Evolutionary conservation across 148 eudicot genomes (phyloP).

Genomic region (Cornus kousa): DNA sequence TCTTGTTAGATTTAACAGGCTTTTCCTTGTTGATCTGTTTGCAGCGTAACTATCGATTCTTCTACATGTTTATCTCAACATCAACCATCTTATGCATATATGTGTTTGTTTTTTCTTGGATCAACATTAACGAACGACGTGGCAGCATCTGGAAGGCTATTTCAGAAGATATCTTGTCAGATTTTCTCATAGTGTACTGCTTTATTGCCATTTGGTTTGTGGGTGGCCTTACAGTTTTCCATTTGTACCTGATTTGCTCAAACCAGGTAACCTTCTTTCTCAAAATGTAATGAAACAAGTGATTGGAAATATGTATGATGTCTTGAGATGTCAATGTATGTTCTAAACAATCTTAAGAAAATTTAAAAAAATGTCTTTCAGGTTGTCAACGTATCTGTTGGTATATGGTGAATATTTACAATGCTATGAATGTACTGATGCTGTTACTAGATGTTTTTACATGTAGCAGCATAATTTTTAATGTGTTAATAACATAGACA

Average conservation of each 20-base stretch:
- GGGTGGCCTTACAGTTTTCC: constrained; percentile 81
- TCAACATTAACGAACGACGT: constrained; percentile 40
- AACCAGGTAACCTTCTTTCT: constrained; percentile 61
- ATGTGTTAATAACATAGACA: background rate
- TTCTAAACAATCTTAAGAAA: no score
- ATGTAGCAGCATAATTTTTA: background rate
- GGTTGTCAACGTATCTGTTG: background rate
- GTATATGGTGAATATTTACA: background rate
- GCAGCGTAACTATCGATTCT: constrained; percentile 92
- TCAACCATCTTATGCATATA: constrained; percentile 77
- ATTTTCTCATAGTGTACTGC: constrained; percentile 66
- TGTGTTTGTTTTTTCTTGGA: constrained; percentile 71
- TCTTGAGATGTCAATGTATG: background rate
- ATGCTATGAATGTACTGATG: constrained; percentile 1
- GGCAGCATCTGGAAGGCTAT: constrained; percentile 47
- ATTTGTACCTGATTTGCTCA: constrained; percentile 73
- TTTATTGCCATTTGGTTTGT: constrained; percentile 91
- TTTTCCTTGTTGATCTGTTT: constrained; percentile 25
- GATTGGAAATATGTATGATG: background rate
- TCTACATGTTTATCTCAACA: constrained; percentile 73
- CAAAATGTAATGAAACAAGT: constrained; percentile 3
- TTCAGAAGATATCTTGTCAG: constrained; percentile 63
- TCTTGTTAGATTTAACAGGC: background rate
- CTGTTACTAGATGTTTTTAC: background rate
- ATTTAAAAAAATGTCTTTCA: background rate